Evolutionary conservation across 2,329 filamentous ascomycete genomes (phyloP).

Genomic region (Botryotinia narcissicola): DNA sequence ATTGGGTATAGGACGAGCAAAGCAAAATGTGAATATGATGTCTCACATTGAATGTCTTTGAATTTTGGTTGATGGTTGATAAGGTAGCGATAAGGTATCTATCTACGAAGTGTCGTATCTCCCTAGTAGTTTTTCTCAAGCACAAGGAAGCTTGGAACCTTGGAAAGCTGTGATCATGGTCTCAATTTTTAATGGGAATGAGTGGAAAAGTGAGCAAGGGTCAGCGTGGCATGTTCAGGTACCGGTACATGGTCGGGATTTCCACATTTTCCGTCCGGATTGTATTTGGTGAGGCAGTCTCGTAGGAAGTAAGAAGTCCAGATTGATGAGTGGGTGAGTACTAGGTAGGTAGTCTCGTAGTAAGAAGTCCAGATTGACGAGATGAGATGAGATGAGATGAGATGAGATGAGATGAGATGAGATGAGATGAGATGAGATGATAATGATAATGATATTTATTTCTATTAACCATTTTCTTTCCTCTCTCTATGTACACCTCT

Average conservation of each 20-base stretch:
- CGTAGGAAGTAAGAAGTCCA: background rate
- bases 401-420: too few species aligned
- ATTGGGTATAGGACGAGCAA: background rate
- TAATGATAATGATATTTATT: too few species aligned
- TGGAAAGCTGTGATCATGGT: background rate
- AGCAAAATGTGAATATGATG: background rate
- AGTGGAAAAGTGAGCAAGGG: background rate
- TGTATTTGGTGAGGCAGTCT: too few species aligned
- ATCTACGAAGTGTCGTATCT: background rate
- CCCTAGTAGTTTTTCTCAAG: background rate
- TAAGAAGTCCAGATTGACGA: background rate
- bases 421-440: background rate
- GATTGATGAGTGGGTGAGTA: background rate
- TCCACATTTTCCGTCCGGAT: background rate
- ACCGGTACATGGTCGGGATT: background rate
- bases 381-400: background rate
- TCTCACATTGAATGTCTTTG: background rate
- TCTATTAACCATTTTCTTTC: background rate
- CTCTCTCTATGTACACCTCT: background rate
- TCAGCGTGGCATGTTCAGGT: background rate
- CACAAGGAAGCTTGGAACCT: background rate
- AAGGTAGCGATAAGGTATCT: background rate
- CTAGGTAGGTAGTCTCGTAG: background rate
- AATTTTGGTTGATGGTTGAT: background rate
- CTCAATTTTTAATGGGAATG: background rate